Conservation (phyloP, 257 asterid species). For the Verbena officinalis region DNA sequence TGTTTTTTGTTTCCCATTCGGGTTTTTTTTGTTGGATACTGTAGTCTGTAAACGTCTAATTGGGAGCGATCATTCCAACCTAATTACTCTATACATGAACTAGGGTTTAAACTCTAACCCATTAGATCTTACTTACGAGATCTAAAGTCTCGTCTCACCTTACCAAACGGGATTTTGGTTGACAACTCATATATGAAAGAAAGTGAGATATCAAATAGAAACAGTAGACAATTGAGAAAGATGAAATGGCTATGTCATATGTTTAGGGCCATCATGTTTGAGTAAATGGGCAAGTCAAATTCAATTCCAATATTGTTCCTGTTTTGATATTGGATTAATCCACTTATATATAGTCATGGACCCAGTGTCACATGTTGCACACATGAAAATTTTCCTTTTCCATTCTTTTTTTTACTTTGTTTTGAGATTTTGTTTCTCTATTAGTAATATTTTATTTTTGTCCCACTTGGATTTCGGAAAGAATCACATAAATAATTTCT, state of each 20-base stretch:
- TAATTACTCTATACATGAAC: no score
- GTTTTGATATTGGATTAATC: conserved; percentile 1
- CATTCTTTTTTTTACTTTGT: background rate
- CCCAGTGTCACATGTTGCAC: conserved; percentile 38
- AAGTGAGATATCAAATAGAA: conserved; percentile 1
- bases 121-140: no score
- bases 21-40: no score
- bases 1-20: conserved; percentile 24
- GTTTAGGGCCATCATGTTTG: no score
- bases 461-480: background rate
- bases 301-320: background rate
- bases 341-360: conserved; percentile 19
- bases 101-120: no score
- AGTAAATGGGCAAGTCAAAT: conserved; percentile 27
- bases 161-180: no score
- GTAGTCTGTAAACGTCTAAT: no score
- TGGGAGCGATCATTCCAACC: no score
- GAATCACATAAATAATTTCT: background rate
- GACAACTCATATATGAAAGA: no score
- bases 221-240: conserved; percentile 6
- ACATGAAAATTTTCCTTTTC: background rate
- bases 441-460: background rate
- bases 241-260: conserved; percentile 23
- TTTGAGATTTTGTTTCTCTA: background rate
- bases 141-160: no score